Evolutionary conservation across 306 rosid species (phyloP), one percentile per base, ranked within the genome.

Genomic region (Malus sieversii): DNA sequence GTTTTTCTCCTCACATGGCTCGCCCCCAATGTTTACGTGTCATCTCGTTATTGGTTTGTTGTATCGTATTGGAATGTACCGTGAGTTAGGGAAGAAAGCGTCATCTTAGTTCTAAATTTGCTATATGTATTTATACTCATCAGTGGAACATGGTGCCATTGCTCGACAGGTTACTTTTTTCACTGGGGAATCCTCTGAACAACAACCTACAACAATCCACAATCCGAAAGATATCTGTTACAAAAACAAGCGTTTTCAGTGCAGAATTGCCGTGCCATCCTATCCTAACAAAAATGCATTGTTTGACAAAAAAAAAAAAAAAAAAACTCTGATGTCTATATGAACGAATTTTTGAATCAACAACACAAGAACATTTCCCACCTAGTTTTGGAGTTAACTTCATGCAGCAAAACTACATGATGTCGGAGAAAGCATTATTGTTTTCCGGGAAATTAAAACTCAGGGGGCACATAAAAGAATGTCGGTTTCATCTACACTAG

Each of bases 131-230:
- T 46, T 15, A 15, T 14, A 48, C 16, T 48, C 55, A 48, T 48
- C 10, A 29, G 64, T 22, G 22, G 10, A 25, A 15, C 22, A 25
- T 67, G 61, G 48, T 2, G 55, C 20, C 55, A 20, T 22, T 48
- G 68, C 70, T 40, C 65, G 19, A 14, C 48, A 20, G 2, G 53
- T 79, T 68, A 87, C 81, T 84, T 87, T 77, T 87, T 84, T 88
- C 87, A 69, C 81, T 87, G 88, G 38, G 90, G 90, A 40, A 87
- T 40, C 82, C 85, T 82, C 67, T 80, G 90, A 73, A 87, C 82
- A 75, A 82, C 83, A 68, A 82, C 90, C 90, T 87, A 80, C 62
- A 70, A 64, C 15, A 14, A 48, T 14, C 53, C 63, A 75, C 55
- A 66, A 58, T 57, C 27, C 48, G 27, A 74, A 27, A 14, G 62